Conservation (phyloP, 2,329 filamentous ascomycete species). For the Aspergillus hortae region DNA sequence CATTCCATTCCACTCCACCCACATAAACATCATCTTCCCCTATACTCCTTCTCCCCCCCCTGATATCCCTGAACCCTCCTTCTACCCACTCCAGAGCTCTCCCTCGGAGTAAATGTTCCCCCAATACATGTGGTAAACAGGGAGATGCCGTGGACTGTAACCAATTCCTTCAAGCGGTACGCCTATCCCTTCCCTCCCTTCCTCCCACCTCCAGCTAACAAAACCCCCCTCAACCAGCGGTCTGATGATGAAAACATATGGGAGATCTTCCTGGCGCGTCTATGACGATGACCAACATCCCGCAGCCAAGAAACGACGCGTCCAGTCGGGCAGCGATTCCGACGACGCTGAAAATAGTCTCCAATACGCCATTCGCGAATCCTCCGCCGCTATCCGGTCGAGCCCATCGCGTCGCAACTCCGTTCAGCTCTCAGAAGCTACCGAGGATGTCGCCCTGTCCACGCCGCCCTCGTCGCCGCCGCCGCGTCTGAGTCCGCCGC, state of each 20-base stretch:
- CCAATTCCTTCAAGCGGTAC: slow-evolving; percentile 50
- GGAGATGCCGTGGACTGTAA: slow-evolving; percentile 50
- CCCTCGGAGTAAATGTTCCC: slow-evolving; percentile 2
- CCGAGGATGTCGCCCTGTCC: slow-evolving; percentile 42
- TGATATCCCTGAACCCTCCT: background rate
- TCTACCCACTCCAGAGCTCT: background rate
- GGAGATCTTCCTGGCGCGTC: slow-evolving; percentile 45
- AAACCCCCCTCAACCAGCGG: slow-evolving; percentile 30
- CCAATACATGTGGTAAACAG: slow-evolving; percentile 19
- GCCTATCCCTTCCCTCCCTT: slow-evolving; percentile 7
- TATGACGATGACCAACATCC: slow-evolving; percentile 44
- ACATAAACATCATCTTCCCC: background rate
- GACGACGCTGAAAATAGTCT: slow-evolving; percentile 45
- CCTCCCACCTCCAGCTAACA: slow-evolving; percentile 1
- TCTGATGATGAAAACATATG: slow-evolving; percentile 50
- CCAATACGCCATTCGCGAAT: slow-evolving; percentile 47
- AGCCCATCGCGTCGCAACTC: slow-evolving; percentile 48
- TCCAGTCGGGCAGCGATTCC: slow-evolving; percentile 33
- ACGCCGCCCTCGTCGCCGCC: slow-evolving; percentile 54
- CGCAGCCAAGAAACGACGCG: slow-evolving; percentile 45
- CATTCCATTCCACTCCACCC: background rate
- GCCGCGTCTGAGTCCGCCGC: slow-evolving; percentile 41
- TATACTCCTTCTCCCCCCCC: background rate
- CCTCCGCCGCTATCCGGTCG: slow-evolving; percentile 43
- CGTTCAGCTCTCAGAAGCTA: slow-evolving; percentile 40